Base-by-base conservation (phyloP, 2,329 filamentous ascomycete genomes). In the Colletotrichum tabaci region DNA sequence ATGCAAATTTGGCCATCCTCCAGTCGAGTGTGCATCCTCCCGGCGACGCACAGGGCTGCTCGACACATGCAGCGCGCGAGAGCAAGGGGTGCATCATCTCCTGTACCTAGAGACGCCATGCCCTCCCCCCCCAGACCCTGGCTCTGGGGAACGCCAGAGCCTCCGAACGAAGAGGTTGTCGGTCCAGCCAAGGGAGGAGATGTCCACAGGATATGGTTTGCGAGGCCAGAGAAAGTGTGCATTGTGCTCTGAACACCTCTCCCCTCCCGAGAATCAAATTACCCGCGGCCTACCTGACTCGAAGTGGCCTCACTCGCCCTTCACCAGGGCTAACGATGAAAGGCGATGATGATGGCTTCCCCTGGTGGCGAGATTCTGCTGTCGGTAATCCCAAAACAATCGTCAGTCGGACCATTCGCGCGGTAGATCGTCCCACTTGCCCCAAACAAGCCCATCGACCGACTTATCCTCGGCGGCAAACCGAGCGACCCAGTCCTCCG, bases 11-110 rank as follows among this genome's bases (percentile, higher is more conserved):
- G 57, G 57, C 56, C 56, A 10, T 16, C 12, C 46, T 18, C 40
- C 26, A 26, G 26, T 26, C 26, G 26, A 26, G 26, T 26, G 26
- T 23, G 12, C 56, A 42, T 30, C n/a, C 53, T 49, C 42, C 35
- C 18, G 47, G 21, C 26, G 30, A 35, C 63, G 63, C 63, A 71
- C 55, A 66, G 46, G 62, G 55, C 67, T 50, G 13, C 62, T 40
- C 44, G 21, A 56, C 23, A 15, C 50, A 53, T 46, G 52, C 67
- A 50, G 46, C 42, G 13, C 42, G 13, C 42, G 47, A 50, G 18
- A n/a, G 50, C 56, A 71, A 56, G 21, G 49, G 55, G 61, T n/a
- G 56, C 35, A 46, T 40, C 23, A 46, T 55, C 23, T 46, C 26
- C 23, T 67, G 49, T 47, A 23, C n/a, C 50, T 40, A 35, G 5